Evolutionary conservation across 2,329 filamentous ascomycete genomes (phyloP), one percentile per base, ranked within the genome.

Genomic region (Orbilia blumenaviensis): DNA sequence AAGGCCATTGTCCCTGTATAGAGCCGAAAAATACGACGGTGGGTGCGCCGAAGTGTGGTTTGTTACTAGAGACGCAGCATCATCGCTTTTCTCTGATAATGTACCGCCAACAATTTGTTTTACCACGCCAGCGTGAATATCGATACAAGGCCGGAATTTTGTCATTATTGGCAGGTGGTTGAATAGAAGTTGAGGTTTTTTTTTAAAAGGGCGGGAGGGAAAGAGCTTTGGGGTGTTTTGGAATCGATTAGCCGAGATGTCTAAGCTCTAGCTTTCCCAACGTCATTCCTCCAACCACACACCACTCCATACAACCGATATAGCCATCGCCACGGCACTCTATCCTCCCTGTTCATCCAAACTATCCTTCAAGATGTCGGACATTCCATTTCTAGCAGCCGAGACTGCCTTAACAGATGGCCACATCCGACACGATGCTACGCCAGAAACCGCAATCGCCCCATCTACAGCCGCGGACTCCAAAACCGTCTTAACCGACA

Each of bases 71-170:
- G 86, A 83, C 0, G 88, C 88, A 7, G 86, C 83, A 82, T 88
- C 88, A 84, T 91, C 91, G 21, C 32, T 62, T 29, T 71, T 48
- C 1, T 71, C 66, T 12, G 76, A 78, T 77, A 99, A 88, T 1
- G 95, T 98, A 74, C 95, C 94, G 80, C 95, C 95, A 42, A 99
- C 94, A 80, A 99, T 99, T 83, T 99, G 95, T 86, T 99, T 99
- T 74, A 99, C 95, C 82, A 94, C 91, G 12, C 95, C 95, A n/a
- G 94, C 91, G 83, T 99, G 95, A 63, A 99, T 88, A 84, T 99
- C 95, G 83, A 99, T 98, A 82, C 95, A 99, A 18, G 95, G 95
- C 41, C 95, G 88, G 82, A 99, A 99, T 80, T 90, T 89, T 1
- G 95, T 98, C 95, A 99, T 56, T 46, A 78, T n/a, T 84, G 67